Base-by-base conservation (phyloP, 225 moss, liverwort and hornwort genomes). In the Rhytidiadelphus loreus region DNA sequence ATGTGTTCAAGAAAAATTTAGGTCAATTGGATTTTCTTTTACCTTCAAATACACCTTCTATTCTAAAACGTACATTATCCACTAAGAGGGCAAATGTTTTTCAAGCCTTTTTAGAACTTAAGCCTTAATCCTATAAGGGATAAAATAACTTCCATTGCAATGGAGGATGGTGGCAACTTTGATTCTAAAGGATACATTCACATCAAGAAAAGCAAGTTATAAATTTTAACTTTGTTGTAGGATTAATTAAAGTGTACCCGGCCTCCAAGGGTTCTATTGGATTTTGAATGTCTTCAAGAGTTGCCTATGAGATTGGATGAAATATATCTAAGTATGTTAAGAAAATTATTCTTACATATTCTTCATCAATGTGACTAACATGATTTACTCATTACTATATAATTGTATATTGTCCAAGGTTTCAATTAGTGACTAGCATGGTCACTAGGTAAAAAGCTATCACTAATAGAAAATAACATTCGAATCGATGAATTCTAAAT, bases 251-350 rank as follows among this genome's bases (percentile, higher is more conserved):
- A 65, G 8, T 32, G 32, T 32, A 32, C 2, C 17, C n/a, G n/a
- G n/a, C 17, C 32, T 14, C 4, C 4, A 32, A 8, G 0, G 17
- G 5, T 32, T 4, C 8, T 32, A 16, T 4, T 3, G 6, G 4
- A 68, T 22, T n/a, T n/a, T 68, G 2, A n/a, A n/a, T 22, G n/a
- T 22, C 22, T n/a, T n/a, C 2, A 66, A 7, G 22, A n/a, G 21
- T 22, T n/a, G 66, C 21, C 11, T 12, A 68, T 21, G 12, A 68
- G 12, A n/a, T 12, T 68, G 12, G 4, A n/a, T 68, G n/a, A 37
- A 20, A 2, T n/a, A n/a, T 2, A 72, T 26, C 2, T 6, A 11
- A 44, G 3, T 44, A 72, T 28, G 44, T 24, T 17, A 11, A 72
- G 41, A 72, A 28, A 29, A 6, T 9, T 44, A 29, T 68, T 39